Evolutionary conservation across 805 yeast genomes (phyloP).

Genomic region (Cyberlindnera misumaiensis): DNA sequence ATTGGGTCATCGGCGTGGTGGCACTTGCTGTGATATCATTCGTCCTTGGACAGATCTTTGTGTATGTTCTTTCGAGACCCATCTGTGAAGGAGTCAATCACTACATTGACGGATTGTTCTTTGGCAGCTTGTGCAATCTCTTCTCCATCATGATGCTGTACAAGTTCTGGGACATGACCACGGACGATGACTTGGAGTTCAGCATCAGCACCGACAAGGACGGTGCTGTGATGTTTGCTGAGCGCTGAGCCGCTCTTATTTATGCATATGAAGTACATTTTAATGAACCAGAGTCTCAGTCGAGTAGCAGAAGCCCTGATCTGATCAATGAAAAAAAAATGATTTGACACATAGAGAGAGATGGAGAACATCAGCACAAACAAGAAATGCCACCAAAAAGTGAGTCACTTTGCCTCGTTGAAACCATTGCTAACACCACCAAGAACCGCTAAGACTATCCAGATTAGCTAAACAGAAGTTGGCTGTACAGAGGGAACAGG

Average conservation of each 20-base stretch:
- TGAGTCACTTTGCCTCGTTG: constrained; percentile 3
- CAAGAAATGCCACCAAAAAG: constrained; percentile 17
- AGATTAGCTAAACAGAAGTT: constrained; percentile 12
- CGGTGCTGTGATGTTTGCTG: constrained; percentile 25
- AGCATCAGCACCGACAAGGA: constrained; percentile 53
- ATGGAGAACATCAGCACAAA: background rate
- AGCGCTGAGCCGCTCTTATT: constrained; percentile 4
- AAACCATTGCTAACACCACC: background rate
- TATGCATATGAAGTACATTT: no score
- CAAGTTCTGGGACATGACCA: constrained; percentile 94
- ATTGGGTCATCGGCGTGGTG: constrained; percentile 91
- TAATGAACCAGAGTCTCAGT: no score
- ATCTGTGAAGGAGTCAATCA: constrained; percentile 74
- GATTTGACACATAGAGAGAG: background rate
- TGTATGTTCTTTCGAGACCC: constrained; percentile 57
- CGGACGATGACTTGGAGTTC: constrained; percentile 91
- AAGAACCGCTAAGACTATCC: constrained; percentile 14
- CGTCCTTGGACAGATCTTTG: constrained; percentile 68
- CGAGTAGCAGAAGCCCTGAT: background rate
- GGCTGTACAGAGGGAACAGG: background rate
- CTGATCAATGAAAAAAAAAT: background rate
- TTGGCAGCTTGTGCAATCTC: constrained; percentile 73
- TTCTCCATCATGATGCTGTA: constrained; percentile 91
- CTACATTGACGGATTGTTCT: constrained; percentile 85
- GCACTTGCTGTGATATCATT: constrained; percentile 66